phyloP scores from a whole-genome alignment of 2,329 filamentous ascomycete genomes.

The Alternaria longipes region DNA sequence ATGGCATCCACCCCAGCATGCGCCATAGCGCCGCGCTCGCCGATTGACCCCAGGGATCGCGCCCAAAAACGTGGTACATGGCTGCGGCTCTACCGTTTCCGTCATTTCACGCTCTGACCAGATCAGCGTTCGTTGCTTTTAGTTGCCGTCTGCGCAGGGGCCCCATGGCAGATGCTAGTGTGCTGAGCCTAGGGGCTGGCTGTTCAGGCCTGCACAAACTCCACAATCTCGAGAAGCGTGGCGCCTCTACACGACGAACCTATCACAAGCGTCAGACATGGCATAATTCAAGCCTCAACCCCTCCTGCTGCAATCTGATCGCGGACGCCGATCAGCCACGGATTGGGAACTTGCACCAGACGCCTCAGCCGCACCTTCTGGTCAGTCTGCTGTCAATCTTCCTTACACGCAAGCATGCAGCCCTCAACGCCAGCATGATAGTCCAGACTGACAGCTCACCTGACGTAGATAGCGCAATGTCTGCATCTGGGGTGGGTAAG shows the following conservation, averaged over 20 bases:
- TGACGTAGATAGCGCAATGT: background rate
- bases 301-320: conserved; percentile 17
- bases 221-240: conserved; percentile 14
- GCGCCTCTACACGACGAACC: conserved; percentile 14
- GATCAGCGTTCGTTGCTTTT: conserved; percentile 31
- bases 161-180: conserved; percentile 28
- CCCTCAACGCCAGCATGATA: background rate
- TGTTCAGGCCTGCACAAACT: conserved; percentile 20
- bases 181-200: conserved; percentile 28
- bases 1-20: conserved; percentile 25
- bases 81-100: conserved; percentile 30
- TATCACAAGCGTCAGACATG: conserved; percentile 15
- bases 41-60: conserved; percentile 29
- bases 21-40: conserved; percentile 30
- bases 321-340: conserved; percentile 21
- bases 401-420: conserved; percentile 4
- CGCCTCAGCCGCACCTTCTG: conserved; percentile 17
- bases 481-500: conserved; percentile 2
- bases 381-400: background rate
- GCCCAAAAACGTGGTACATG: conserved; percentile 34
- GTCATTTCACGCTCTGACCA: conserved; percentile 22
- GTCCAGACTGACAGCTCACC: background rate
- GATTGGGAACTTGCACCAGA: conserved; percentile 12
- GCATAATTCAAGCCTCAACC: conserved; percentile 11
- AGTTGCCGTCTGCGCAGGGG: conserved; percentile 30